These are phyloP conservation scores for Neoarthrinium moseri DNA, from an alignment of 2,329 filamentous ascomycete genomes.

Conservation along the genomic window DNA sequence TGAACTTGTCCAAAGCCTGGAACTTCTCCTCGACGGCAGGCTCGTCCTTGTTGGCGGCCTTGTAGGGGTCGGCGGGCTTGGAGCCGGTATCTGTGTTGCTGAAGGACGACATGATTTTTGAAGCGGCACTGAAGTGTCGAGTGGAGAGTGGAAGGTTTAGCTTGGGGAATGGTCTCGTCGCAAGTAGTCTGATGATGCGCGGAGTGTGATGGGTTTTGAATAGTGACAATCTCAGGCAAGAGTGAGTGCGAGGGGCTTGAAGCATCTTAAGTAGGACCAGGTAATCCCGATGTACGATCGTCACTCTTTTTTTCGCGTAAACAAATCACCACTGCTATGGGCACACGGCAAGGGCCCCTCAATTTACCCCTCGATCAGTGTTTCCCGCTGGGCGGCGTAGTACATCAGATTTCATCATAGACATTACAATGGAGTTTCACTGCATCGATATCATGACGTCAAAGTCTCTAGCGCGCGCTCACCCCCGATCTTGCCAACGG, in stretches of 20 bases:
- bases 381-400: background rate
- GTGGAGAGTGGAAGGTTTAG: background rate
- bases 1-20: conserved; percentile 69
- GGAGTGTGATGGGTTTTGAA: background rate
- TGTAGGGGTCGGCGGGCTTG: conserved; percentile 75
- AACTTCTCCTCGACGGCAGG: conserved; percentile 71
- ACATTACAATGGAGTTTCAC: conserved; percentile 1
- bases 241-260: background rate
- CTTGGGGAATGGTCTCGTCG: background rate
- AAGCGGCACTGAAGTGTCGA: background rate
- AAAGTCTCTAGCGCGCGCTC: background rate
- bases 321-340: background rate
- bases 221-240: background rate
- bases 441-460: conserved; percentile 8
- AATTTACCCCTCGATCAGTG: conserved; percentile 5
- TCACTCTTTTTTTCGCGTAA: background rate
- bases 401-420: conserved; percentile 8
- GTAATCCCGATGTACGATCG: background rate
- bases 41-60: conserved; percentile 65
- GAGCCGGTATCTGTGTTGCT: conserved; percentile 61
- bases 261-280: conserved; percentile 3
- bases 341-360: background rate
- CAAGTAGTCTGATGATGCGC: background rate
- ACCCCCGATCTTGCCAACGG: background rate
- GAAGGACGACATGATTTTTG: conserved; percentile 44